phyloP scores from a whole-genome alignment of 164 flowering plant species.

The Berberis vulgaris region DNA sequence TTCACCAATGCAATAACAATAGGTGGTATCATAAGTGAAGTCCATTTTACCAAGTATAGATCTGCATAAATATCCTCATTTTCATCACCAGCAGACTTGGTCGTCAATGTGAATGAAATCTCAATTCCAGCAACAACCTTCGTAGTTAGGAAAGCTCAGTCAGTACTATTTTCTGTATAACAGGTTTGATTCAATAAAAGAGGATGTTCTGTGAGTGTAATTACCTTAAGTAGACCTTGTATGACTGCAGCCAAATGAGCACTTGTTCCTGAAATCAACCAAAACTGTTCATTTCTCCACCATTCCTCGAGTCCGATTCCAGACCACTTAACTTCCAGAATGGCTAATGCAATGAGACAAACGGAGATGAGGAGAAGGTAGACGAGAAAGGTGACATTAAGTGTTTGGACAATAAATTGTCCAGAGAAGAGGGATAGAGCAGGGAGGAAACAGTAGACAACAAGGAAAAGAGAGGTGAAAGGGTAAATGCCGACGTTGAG shows the following conservation, averaged over 20 bases:
- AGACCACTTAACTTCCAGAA: conserved; percentile 70
- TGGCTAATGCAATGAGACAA: conserved; percentile 42
- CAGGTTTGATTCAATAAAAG: too few relatives aligned
- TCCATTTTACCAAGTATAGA: conserved; percentile 61
- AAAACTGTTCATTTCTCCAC: conserved; percentile 88
- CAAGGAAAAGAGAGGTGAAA: conserved; percentile 61
- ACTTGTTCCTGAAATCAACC: conserved; percentile 75
- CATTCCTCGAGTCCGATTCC: conserved; percentile 69
- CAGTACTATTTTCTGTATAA: too few relatives aligned
- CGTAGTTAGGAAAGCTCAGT: too few relatives aligned
- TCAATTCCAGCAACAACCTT: conserved; percentile 49
- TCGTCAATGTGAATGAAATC: conserved; percentile 65
- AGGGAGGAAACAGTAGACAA: conserved; percentile 73
- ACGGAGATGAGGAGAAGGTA: conserved; percentile 48
- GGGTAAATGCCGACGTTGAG: conserved; percentile 74
- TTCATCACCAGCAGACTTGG: conserved; percentile 60
- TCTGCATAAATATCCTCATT: conserved; percentile 59
- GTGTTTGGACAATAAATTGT: conserved; percentile 50
- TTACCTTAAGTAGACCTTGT: conserved; percentile 67
- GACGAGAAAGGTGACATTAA: conserved; percentile 39
- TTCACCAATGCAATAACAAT: conserved; percentile 58
- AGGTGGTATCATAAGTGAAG: conserved; percentile 63
- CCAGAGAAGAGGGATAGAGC: conserved; percentile 78
- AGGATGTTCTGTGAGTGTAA: not conserved
- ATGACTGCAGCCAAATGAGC: conserved; percentile 68